A percentile compares a stretch with the other conserved stretches of the same genome.
Conservation (phyloP, 768 basidiomycete genomes). For the Sporobolomyces pararoseus region DNA sequence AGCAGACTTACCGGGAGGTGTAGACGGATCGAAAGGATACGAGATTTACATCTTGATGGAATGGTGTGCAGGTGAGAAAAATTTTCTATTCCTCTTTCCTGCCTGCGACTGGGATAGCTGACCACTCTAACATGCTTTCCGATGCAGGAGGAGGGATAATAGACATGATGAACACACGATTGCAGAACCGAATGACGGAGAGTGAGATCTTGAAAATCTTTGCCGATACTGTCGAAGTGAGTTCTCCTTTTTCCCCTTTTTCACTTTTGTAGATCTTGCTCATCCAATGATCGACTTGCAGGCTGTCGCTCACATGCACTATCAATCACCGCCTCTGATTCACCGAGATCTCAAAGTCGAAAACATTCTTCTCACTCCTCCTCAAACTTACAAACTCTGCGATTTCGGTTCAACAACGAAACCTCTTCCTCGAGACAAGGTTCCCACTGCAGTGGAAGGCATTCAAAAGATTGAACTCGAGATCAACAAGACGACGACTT, state of each 20-base stretch:
- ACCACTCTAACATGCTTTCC: neutral
- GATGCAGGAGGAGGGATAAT: conserved; percentile 87
- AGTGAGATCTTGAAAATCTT: conserved; percentile 96
- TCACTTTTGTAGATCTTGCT: neutral
- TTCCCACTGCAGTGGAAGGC: conserved; percentile 75
- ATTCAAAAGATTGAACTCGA: conserved; percentile 83
- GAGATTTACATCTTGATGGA: conserved; percentile 99
- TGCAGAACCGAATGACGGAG: conserved; percentile 90
- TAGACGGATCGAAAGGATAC: conserved; percentile 53
- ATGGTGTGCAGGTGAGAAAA: conserved; percentile 72
- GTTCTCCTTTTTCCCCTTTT: conserved; percentile 5
- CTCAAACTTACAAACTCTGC: conserved; percentile 86
- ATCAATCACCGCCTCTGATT: conserved; percentile 78
- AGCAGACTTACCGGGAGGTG: conserved; percentile 73
- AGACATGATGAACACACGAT: conserved; percentile 97
- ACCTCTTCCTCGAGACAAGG: conserved; percentile 57
- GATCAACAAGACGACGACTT: conserved; percentile 88
- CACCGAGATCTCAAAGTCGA: conserved; percentile 99
- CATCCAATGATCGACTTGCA: conserved; percentile 15
- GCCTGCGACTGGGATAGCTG: neutral
- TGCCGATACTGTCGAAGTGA: conserved; percentile 82
- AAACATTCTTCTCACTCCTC: conserved; percentile 86
- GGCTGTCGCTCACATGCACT: conserved; percentile 94
- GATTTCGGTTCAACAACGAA: conserved; percentile 92
- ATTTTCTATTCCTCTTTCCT: neutral